Evolutionary conservation across 2,329 filamentous ascomycete species (phyloP).

Genomic region (Metarhizium anisopliae): DNA sequence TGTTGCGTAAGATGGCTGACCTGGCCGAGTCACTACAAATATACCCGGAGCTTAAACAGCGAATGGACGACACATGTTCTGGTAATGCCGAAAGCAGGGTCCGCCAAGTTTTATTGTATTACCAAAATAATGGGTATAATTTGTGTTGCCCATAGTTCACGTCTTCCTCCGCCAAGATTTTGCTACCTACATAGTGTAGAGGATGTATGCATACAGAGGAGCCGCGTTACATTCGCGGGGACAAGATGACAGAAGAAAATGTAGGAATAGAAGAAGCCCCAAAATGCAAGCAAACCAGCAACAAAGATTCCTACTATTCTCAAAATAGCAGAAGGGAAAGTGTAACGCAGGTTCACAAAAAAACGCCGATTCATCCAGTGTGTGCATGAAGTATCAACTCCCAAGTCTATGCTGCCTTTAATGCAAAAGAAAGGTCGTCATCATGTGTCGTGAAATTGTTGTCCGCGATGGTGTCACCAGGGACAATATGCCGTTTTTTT

Average conservation of each 20-base stretch:
- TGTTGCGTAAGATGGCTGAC: too few relatives aligned
- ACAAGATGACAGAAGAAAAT: background rate
- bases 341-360: background rate
- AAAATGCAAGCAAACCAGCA: background rate
- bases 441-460: conserved; percentile 16
- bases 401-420: conserved; percentile 27
- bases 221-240: background rate
- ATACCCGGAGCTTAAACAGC: too few relatives aligned
- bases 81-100: background rate
- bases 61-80: background rate
- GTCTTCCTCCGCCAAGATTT: background rate
- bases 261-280: background rate
- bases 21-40: too few relatives aligned
- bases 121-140: background rate
- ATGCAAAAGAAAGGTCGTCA: conserved; percentile 24
- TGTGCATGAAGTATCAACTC: conserved; percentile 18
- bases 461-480: conserved; percentile 14
- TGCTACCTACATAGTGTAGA: conserved; percentile 1
- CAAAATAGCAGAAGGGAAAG: background rate
- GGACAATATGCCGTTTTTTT: conserved; percentile 1
- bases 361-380: conserved; percentile 24
- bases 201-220: background rate
- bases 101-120: background rate
- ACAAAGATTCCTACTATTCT: background rate
- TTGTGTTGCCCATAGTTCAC: background rate